Evolutionary conservation across 2,329 filamentous ascomycete species (phyloP).

Genomic region (Bipolaris cookei): DNA sequence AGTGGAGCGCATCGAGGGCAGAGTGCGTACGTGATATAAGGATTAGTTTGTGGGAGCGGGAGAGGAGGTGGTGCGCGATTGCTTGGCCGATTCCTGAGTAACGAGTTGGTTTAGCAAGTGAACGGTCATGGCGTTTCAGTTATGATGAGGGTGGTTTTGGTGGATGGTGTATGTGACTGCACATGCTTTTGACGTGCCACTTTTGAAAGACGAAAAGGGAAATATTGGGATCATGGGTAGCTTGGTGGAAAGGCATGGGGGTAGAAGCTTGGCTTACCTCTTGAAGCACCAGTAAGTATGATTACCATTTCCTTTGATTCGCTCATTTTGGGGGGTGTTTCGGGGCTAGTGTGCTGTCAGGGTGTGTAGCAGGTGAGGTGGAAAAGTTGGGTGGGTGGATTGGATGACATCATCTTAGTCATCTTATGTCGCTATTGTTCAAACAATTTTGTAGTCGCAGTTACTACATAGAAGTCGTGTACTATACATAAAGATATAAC

Average conservation of each 20-base stretch:
- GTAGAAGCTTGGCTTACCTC: constrained; percentile 53
- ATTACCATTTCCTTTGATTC: constrained; percentile 52
- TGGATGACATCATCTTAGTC: constrained; percentile 24
- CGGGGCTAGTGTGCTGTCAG: background rate
- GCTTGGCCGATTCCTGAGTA: constrained; percentile 70
- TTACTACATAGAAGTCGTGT: no score
- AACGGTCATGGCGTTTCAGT: no score
- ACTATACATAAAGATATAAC: no score
- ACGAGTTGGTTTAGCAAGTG: background rate
- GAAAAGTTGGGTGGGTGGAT: constrained; percentile 1
- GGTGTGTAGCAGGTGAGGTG: background rate
- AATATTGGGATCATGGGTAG: no score
- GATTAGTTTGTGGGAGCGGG: constrained; percentile 62
- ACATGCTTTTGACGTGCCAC: background rate
- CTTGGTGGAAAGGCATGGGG: background rate
- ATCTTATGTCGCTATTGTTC: background rate
- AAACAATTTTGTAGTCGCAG: no score
- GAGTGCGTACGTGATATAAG: constrained; percentile 63
- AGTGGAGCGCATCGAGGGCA: constrained; percentile 57
- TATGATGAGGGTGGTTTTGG: no score
- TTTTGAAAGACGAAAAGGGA: background rate
- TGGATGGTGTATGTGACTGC: background rate
- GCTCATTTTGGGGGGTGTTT: constrained; percentile 28
- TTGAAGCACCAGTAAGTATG: constrained; percentile 66
- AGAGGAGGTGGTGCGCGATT: constrained; percentile 65